Percentiles rank a stretch among this genome's conserved stretches.
Conservation (phyloP, 176 grass and related monocot genomes). For the Oryza nivara region DNA sequence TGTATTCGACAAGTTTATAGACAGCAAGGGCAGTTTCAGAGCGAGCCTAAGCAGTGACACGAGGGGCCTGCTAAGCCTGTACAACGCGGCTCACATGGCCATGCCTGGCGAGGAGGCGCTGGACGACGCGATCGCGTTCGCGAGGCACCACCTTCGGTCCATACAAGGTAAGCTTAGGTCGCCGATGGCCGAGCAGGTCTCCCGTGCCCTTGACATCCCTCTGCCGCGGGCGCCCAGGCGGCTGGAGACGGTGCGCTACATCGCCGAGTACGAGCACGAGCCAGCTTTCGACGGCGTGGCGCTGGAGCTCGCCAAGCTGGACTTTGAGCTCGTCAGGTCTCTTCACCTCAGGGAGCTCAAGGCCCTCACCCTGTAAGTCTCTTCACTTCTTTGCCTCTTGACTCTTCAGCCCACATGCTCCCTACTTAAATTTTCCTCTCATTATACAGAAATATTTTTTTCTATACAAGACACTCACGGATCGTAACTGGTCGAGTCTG, state of each 20-base stretch:
- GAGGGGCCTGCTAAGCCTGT: neutral
- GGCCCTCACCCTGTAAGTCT: no score
- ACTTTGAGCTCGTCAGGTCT: neutral
- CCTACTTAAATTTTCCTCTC: no score
- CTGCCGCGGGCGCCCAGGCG: neutral
- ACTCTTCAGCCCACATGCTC: no score
- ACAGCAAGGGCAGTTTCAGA: neutral
- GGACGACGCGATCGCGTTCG: neutral
- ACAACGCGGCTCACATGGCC: neutral
- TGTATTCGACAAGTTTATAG: neutral
- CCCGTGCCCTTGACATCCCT: neutral
- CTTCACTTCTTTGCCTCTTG: no score
- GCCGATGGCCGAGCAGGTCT: neutral
- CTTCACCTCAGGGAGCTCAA: slow-evolving; percentile 27
- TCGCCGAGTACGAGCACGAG: neutral
- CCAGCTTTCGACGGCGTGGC: neutral
- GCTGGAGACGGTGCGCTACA: neutral
- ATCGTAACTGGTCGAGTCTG: no score
- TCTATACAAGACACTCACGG: no score
- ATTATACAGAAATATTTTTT: no score
- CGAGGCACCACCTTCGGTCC: neutral
- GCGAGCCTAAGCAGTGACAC: neutral
- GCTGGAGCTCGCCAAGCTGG: neutral
- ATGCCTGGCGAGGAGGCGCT: neutral
- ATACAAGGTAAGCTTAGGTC: neutral